Evolutionary conservation across 768 basidiomycete genomes (phyloP).

Genomic region (Obba rivulosa): DNA sequence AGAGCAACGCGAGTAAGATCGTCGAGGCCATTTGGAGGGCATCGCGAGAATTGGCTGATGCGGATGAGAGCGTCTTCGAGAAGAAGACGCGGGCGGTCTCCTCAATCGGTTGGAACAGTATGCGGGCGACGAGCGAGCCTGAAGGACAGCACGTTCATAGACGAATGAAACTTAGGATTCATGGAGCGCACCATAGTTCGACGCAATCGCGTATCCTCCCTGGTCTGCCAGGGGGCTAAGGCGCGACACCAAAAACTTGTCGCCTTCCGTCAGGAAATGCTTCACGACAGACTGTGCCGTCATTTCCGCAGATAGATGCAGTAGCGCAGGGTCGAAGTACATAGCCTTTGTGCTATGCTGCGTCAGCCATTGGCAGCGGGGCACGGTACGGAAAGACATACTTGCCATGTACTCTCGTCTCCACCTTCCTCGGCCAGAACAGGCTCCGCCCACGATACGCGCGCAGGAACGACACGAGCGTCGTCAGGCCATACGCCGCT

Average conservation of each 20-base stretch:
- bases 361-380: no score
- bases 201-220: constrained; percentile 92
- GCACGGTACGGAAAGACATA: constrained; percentile 15
- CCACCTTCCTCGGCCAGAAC: constrained; percentile 17
- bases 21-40: constrained; percentile 34
- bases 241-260: constrained; percentile 83
- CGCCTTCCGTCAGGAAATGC: constrained; percentile 93
- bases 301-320: constrained; percentile 74
- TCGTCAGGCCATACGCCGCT: constrained; percentile 56
- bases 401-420: constrained; percentile 20
- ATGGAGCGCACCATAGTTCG: constrained; percentile 84
- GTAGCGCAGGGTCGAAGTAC: constrained; percentile 41
- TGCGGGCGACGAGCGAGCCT: constrained; percentile 91
- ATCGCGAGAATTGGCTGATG: constrained; percentile 1
- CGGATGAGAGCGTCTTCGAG: constrained; percentile 51
- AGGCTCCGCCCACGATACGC: constrained; percentile 15
- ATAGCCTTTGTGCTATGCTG: constrained; percentile 14
- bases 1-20: constrained; percentile 41
- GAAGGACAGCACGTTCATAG: no score
- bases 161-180: no score
- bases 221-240: constrained; percentile 84
- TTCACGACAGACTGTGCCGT: constrained; percentile 88
- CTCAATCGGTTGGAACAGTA: constrained; percentile 93
- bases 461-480: constrained; percentile 51
- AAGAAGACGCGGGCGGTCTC: constrained; percentile 89